A percentile compares a stretch with the other conserved stretches of the same genome.
phyloP scores from a whole-genome alignment of 441 rosid genomes.

The Lagerstroemia fauriei region DNA sequence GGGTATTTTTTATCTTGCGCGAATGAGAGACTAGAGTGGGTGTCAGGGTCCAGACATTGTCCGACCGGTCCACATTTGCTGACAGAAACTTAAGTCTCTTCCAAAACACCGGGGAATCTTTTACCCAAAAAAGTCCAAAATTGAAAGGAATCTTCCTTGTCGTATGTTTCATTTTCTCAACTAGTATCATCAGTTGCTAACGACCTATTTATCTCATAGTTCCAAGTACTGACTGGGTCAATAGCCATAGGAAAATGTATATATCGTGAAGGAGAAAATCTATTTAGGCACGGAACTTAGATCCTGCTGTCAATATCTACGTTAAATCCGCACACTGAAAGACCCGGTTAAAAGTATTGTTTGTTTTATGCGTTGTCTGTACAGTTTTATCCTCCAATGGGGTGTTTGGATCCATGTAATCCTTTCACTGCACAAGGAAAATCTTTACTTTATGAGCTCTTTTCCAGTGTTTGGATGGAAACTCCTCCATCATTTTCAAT shows the following conservation, averaged over 20 bases:
- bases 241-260: neutral
- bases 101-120: neutral
- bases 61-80: neutral
- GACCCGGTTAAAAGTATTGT: too few species aligned
- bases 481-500: too few species aligned
- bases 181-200: neutral
- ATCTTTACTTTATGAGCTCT: too few species aligned
- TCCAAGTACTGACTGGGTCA: neutral
- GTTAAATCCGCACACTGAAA: too few species aligned
- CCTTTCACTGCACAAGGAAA: too few species aligned
- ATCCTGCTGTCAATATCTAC: too few species aligned
- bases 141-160: neutral
- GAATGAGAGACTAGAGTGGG: neutral
- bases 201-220: neutral
- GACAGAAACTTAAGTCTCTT: neutral
- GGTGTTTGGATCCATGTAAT: too few species aligned
- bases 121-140: neutral
- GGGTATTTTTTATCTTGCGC: neutral
- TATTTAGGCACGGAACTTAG: too few species aligned
- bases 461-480: too few species aligned
- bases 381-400: too few species aligned
- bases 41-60: neutral
- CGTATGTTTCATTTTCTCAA: neutral
- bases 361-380: too few species aligned
- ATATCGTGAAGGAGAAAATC: too few species aligned